Evolutionary conservation across 768 basidiomycete species (phyloP), one percentile per base, ranked within the genome.

Genomic region (Russula vinacea): DNA sequence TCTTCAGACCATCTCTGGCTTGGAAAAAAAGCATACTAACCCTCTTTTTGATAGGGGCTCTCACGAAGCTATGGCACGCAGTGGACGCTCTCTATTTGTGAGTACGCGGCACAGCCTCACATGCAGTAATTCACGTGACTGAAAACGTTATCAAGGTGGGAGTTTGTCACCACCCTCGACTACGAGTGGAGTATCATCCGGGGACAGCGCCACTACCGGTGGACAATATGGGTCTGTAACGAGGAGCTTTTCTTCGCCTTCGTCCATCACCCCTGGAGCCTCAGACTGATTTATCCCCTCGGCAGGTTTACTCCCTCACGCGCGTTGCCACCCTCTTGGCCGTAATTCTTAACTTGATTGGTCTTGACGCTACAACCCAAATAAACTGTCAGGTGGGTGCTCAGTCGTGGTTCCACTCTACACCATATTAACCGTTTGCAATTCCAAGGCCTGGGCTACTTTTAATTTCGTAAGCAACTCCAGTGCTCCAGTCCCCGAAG

Each of bases 31-130:
- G 13, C 40, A 16, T 14, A 14, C 40, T 40, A 40, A 16, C 9
- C 16, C n/a, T 56, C 5, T 29, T 9, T 29, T 26, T 26, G 7
- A 26, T 39, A 56, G 55, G 22, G 55, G 24, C 55, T 5, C 55
- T 56, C 55, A 29, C 39, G 55, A 56, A 56, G 16, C 24, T 56
- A 5, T 56, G 39, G 22, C 53, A 55, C 8, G 53, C 35, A 22
- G 35, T 55, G 11, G 53, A 55, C 14, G 53, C 37, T 39, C 35
- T 55, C 53, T 55, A 24, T 24, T 14, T 55, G 53, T 55, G 53
- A 17, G 53, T 16, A 35, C 22, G 29, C 4, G 9, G 13, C 16
- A 2, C 7, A 1, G 22, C 11, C n/a, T 55, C 35, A 6, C 6
- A n/a, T n/a, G n/a, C n/a, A 17, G 3, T 3, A 24, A 5, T n/a